Conservation (phyloP, 345 rosid genomes). For the Acer saccharum region DNA sequence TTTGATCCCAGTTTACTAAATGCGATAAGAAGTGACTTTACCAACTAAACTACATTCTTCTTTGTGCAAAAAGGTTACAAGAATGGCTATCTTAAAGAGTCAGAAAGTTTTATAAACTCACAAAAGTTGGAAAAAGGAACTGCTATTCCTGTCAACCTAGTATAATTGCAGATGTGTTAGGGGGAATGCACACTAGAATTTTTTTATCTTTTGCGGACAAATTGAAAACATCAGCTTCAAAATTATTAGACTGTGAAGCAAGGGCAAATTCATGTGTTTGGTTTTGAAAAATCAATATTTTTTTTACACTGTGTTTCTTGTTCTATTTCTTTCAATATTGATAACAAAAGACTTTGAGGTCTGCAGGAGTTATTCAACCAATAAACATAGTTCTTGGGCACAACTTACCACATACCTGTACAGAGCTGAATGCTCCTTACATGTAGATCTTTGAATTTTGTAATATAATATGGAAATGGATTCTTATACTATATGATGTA, state of each 20-base stretch:
- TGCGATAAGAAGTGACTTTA: not conserved
- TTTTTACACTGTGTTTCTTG: not conserved
- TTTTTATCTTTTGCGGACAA: not conserved
- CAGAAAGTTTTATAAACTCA: not conserved
- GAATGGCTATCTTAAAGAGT: not conserved
- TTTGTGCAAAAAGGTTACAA: not conserved
- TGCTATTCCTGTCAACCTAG: not conserved
- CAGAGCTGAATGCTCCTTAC: not conserved
- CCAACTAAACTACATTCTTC: not conserved
- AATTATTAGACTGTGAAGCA: not conserved
- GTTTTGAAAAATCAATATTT: not conserved
- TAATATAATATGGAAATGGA: not conserved
- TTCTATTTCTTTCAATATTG: constrained; percentile 1
- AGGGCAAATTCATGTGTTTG: not conserved
- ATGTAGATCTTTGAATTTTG: not conserved
- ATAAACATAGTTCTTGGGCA: not conserved
- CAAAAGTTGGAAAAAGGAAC: not conserved
- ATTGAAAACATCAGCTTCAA: not conserved
- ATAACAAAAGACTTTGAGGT: not conserved
- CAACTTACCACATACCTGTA: not conserved
- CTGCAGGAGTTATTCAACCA: not conserved
- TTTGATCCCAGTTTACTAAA: not conserved
- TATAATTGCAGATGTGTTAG: not conserved
- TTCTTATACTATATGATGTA: not conserved
- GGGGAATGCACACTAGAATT: not conserved